phyloP scores from a whole-genome alignment of 2,329 filamentous ascomycete species.

The Fusarium paranaense region DNA sequence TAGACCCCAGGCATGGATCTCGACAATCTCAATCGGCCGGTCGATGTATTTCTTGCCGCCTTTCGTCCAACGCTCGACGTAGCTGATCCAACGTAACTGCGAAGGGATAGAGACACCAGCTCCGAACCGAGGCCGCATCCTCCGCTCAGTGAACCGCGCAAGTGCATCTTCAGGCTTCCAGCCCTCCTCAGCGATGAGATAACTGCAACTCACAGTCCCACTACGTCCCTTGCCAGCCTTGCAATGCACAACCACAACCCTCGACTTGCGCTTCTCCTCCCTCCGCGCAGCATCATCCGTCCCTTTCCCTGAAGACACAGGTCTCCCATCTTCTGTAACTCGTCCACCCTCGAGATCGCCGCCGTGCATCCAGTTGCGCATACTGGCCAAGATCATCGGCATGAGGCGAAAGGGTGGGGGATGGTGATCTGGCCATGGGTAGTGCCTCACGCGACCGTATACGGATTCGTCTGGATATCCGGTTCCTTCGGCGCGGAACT shows the following conservation, averaged over 20 bases:
- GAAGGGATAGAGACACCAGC: slow-evolving; percentile 92
- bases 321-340: slow-evolving; percentile 26
- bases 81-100: slow-evolving; percentile 87
- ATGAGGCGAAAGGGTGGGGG: slow-evolving; percentile 92
- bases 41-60: slow-evolving; percentile 84
- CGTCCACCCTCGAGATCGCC: slow-evolving; percentile 52
- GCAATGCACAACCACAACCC: slow-evolving; percentile 93
- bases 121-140: slow-evolving; percentile 92
- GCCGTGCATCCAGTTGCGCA: slow-evolving; percentile 86
- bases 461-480: slow-evolving; percentile 94
- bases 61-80: slow-evolving; percentile 87
- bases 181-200: slow-evolving; percentile 87
- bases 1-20: slow-evolving; percentile 91
- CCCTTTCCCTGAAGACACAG: slow-evolving; percentile 23
- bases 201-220: slow-evolving; percentile 88
- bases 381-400: slow-evolving; percentile 88
- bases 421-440: slow-evolving; percentile 97
- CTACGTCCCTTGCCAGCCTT: slow-evolving; percentile 96
- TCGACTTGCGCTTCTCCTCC: slow-evolving; percentile 52
- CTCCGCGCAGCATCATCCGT: slow-evolving; percentile 43
- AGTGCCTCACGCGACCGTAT: slow-evolving; percentile 86
- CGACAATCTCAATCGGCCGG: slow-evolving; percentile 83
- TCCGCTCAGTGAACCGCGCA: slow-evolving; percentile 75
- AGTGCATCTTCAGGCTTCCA: slow-evolving; percentile 67
- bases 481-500: slow-evolving; percentile 96